A percentile compares a stretch with the other conserved stretches of the same genome.
phyloP scores from a whole-genome alignment of 192 early-diverging fungal species.

The Funneliformis geosporum region DNA sequence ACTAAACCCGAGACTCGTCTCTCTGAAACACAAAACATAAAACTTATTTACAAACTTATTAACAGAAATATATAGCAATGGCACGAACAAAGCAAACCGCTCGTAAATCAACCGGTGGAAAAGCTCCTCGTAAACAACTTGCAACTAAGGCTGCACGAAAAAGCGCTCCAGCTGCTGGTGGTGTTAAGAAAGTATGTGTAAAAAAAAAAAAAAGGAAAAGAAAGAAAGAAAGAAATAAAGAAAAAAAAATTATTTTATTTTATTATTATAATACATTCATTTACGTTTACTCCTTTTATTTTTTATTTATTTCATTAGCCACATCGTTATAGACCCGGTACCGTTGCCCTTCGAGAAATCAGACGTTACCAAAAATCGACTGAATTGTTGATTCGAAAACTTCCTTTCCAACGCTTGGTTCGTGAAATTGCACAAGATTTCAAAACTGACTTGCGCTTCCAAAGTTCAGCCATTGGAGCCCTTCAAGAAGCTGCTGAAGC shows the following conservation, averaged over 20 bases:
- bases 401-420: constrained; percentile 94
- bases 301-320: constrained; percentile 40
- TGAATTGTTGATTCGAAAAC: constrained; percentile 90
- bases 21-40: background rate
- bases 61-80: constrained; percentile 44
- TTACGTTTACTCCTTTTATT: background rate
- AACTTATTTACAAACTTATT: background rate
- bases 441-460: constrained; percentile 99
- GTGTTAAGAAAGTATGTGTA: constrained; percentile 77
- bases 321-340: constrained; percentile 86
- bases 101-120: constrained; percentile 99
- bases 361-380: constrained; percentile 96
- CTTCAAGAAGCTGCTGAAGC: constrained; percentile 98
- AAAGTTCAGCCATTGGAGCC: constrained; percentile 98
- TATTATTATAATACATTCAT: background rate
- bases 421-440: constrained; percentile 99
- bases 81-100: constrained; percentile 88
- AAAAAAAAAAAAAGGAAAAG: too few species aligned
- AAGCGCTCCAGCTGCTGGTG: constrained; percentile 89
- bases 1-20: too few species aligned
- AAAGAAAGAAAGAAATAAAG: too few species aligned
- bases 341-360: constrained; percentile 90
- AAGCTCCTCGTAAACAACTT: constrained; percentile 97
- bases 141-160: constrained; percentile 97
- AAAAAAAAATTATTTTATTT: background rate